These are phyloP conservation scores for Bruguiera gymnorhiza DNA, from an alignment of 345 rosid genomes.

Conservation along the genomic window DNA sequence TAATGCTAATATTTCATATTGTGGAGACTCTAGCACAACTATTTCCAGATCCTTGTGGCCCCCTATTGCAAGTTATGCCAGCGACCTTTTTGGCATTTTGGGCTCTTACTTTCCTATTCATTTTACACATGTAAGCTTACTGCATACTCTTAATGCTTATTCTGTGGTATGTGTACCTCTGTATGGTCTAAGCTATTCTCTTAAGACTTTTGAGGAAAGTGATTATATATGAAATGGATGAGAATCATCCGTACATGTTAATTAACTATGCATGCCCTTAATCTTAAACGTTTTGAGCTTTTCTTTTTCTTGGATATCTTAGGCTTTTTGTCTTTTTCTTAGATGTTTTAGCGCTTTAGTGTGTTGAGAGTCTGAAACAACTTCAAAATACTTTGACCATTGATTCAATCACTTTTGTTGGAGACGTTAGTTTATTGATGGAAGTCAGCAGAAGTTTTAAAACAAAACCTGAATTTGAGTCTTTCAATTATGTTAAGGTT, in stretches of 20 bases:
- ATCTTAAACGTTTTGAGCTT: background rate
- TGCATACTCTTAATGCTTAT: background rate
- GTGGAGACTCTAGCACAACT: slow-evolving; percentile 55
- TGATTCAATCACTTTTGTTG: slow-evolving; percentile 2
- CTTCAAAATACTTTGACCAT: background rate
- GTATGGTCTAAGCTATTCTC: background rate
- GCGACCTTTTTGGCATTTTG: slow-evolving; percentile 59
- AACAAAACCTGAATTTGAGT: background rate
- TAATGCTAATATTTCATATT: slow-evolving; percentile 72
- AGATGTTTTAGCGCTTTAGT: too few relatives aligned
- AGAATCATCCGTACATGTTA: too few relatives aligned
- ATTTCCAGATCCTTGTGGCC: slow-evolving; percentile 67
- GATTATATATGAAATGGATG: background rate
- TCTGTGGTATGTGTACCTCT: background rate
- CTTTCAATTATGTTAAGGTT: background rate
- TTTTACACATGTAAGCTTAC: slow-evolving; percentile 83
- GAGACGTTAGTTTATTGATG: background rate
- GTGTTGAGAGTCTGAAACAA: background rate
- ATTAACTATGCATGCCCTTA: background rate
- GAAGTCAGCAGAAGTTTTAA: background rate
- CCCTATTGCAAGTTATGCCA: slow-evolving; percentile 48
- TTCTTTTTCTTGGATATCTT: background rate
- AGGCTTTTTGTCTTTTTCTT: too few relatives aligned
- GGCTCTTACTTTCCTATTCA: slow-evolving; percentile 84
- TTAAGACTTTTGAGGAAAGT: background rate